Evolutionary conservation across 2,329 filamentous ascomycete genomes (phyloP), one percentile per base, ranked within the genome.

Genomic region (Hirsutella rhossiliensis): DNA sequence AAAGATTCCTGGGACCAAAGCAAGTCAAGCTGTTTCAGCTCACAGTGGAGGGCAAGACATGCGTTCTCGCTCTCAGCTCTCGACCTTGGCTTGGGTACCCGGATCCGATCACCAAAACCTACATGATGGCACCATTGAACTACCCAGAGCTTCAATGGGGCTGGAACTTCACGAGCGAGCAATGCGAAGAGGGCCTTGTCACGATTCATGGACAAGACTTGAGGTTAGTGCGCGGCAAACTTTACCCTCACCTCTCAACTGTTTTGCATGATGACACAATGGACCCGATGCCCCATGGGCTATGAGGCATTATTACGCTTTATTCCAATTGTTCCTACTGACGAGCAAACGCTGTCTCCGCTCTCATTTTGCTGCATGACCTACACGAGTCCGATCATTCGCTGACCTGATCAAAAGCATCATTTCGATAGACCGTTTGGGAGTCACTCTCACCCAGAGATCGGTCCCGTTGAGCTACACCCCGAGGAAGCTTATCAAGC

Each of bases 271-370:
- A 86, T 84, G 82, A 85, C 63, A 72, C 64, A 66, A 64, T 65
- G 69, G 71, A 71, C 68, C 73, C 72, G 73, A 76, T 53, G 73
- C 73, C 63, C n/a, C 56, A 50, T 50, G 57, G 59, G 72, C 71
- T 47, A 71, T 78, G 75, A 80, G 74, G 73, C 56, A 64, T 37
- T 62, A 64, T 65, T 65, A 71, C 65, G 62, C 64, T 65, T 67
- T 73, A 54, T 71, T 69, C 71, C 87, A 94, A 94, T 94, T 94
- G 88, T 94, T 94, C 87, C 87, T 94, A 80, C 88, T 94, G 88
- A 94, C 62, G 67, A 63, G 64, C 58, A 45, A 52, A 45, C 43
- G n/a, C 52, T 55, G 58, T 45, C 30, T 40, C 42, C 38, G 20
- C 18, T 38, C 27, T 6, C 28, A 45, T 5, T 34, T 11, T 7